A percentile compares a stretch with the other conserved stretches of the same genome.
Conservation (phyloP, 176 grass and related monocot species). For the Aegilops bicornis region DNA sequence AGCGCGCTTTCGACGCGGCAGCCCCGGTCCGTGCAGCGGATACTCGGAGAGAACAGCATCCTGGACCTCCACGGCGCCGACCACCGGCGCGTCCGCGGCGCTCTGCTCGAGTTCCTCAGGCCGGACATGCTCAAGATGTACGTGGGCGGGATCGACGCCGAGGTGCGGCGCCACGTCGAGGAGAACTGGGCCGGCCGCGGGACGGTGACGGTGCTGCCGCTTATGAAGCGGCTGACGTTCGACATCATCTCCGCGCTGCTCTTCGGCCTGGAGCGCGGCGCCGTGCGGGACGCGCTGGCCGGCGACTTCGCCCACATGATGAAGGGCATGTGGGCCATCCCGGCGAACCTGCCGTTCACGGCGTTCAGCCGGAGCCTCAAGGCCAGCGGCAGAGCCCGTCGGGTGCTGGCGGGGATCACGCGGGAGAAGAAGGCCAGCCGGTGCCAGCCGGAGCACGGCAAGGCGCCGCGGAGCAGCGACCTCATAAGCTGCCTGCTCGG, state of each 20-base stretch:
- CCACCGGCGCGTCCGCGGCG: conserved; percentile 42
- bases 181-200: conserved; percentile 23
- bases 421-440: conserved; percentile 16
- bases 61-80: conserved; percentile 37
- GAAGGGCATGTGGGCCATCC: conserved; percentile 43
- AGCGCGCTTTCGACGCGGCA: conserved; percentile 24
- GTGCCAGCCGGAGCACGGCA: too few species aligned
- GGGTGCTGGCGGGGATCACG: conserved; percentile 6
- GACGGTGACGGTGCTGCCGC: conserved; percentile 30
- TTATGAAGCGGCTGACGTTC: conserved; percentile 52
- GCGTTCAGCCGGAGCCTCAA: conserved; percentile 38
- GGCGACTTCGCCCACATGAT: conserved; percentile 32
- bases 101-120: conserved; percentile 44
- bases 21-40: conserved; percentile 26
- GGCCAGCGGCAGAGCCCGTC: conserved; percentile 24
- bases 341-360: conserved; percentile 51
- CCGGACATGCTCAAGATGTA: conserved; percentile 52
- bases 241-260: conserved; percentile 46
- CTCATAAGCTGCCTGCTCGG: too few species aligned
- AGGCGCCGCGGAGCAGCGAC: too few species aligned
- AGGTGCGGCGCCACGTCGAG: conserved; percentile 43
- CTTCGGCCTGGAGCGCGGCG: conserved; percentile 26
- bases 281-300: conserved; percentile 9
- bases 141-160: conserved; percentile 48
- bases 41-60: conserved; percentile 36